A percentile compares a stretch with the other conserved stretches of the same genome.
Conservation (phyloP, 495 filamentous ascomycete species). For the Xylaria longipes region DNA sequence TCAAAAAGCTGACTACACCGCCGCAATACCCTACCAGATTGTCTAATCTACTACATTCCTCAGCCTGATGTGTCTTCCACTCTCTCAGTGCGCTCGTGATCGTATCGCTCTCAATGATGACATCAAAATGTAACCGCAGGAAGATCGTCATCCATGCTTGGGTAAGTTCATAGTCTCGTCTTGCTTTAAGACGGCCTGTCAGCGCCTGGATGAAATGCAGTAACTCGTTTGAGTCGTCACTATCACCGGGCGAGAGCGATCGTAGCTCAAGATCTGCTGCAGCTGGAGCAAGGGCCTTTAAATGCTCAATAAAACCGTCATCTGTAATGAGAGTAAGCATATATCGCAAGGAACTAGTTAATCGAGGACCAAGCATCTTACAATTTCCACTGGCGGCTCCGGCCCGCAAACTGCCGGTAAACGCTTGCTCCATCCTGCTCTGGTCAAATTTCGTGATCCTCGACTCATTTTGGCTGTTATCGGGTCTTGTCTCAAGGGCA, state of each 20-base stretch:
- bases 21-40: slow-evolving; percentile 83
- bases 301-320: slow-evolving; percentile 72
- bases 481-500: slow-evolving; percentile 28
- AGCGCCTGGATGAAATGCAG: slow-evolving; percentile 76
- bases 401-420: slow-evolving; percentile 64
- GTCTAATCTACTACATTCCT: slow-evolving; percentile 72
- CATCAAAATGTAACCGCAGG: slow-evolving; percentile 71
- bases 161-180: slow-evolving; percentile 86
- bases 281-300: slow-evolving; percentile 79
- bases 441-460: slow-evolving; percentile 50
- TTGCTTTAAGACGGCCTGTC: slow-evolving; percentile 66
- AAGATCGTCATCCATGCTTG: slow-evolving; percentile 98
- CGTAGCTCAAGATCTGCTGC: slow-evolving; percentile 89
- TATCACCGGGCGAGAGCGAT: slow-evolving; percentile 63
- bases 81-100: slow-evolving; percentile 58
- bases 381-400: slow-evolving; percentile 58
- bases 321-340: slow-evolving; percentile 37
- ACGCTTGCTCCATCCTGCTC: slow-evolving; percentile 54
- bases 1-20: slow-evolving; percentile 87
- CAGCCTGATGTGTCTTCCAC: slow-evolving; percentile 72
- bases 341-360: slow-evolving; percentile 7
- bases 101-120: slow-evolving; percentile 49
- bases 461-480: slow-evolving; percentile 32
- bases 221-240: slow-evolving; percentile 54
- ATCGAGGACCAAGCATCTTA: slow-evolving; percentile 40